Evolutionary conservation across 2,329 filamentous ascomycete species (phyloP).

Genomic region (Fusarium mangiferae): DNA sequence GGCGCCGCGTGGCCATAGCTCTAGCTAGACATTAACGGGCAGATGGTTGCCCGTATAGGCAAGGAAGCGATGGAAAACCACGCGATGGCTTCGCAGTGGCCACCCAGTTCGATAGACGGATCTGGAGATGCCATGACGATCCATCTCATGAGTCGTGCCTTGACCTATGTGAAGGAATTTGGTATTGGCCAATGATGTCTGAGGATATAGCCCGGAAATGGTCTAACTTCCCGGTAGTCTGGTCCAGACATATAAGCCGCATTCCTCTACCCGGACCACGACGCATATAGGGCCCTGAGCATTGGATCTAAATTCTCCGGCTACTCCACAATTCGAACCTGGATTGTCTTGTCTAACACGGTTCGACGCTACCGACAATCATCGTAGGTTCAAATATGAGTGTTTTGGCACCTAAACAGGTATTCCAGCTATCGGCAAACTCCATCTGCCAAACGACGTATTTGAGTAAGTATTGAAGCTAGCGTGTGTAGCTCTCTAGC

Average conservation of each 20-base stretch:
- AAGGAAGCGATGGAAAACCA: neutral
- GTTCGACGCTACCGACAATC: neutral
- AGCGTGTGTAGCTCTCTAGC: too few species aligned
- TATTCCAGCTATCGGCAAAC: neutral
- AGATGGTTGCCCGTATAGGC: neutral
- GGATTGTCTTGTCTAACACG: neutral
- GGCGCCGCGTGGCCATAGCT: neutral
- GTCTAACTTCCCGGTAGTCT: neutral
- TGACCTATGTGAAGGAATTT: neutral
- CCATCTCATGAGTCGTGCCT: neutral
- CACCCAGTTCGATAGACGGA: neutral
- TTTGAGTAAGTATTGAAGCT: neutral
- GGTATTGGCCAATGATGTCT: neutral
- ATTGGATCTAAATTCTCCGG: neutral
- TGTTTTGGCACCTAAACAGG: neutral
- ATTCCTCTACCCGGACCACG: constrained; percentile 10
- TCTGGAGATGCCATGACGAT: neutral
- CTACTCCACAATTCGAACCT: neutral
- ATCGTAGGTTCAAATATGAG: neutral
- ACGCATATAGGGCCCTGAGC: neutral
- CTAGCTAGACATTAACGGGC: neutral
- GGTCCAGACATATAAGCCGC: constrained; percentile 12
- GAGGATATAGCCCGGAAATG: constrained; percentile 12
- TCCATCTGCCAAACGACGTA: neutral
- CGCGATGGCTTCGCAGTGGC: neutral